A percentile compares a stretch with the other conserved stretches of the same genome.
Conservation (phyloP, 139 green algal genomes). For the Auxenochlorella pyrenoidosa region DNA sequence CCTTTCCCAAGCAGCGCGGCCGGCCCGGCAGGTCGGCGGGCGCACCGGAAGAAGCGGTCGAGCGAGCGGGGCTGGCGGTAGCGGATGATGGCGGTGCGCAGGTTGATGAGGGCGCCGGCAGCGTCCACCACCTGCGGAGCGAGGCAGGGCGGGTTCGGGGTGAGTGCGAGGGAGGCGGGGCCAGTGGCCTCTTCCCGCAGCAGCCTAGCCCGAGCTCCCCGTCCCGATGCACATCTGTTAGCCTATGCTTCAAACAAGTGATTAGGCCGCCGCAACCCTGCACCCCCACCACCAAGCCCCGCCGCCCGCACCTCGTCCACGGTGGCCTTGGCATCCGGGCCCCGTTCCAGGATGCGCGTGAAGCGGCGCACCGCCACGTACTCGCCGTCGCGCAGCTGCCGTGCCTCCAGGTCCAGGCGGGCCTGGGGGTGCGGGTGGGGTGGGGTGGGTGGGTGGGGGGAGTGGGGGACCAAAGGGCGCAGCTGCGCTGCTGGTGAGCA, state of each 20-base stretch:
- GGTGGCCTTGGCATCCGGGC: conserved; percentile 58
- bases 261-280: no score
- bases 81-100: conserved; percentile 88
- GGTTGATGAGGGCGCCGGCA: conserved; percentile 80
- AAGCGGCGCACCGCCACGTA: conserved; percentile 89
- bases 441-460: not conserved
- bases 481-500: no score
- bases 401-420: conserved; percentile 32
- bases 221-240: no score
- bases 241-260: no score
- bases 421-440: not conserved
- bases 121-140: conserved; percentile 74
- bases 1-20: no score
- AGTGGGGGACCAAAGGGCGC: not conserved
- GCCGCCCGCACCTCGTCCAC: conserved; percentile 49
- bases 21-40: no score
- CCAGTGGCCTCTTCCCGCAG: no score
- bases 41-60: conserved; percentile 64
- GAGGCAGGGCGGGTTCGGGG: no score
- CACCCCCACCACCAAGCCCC: not conserved
- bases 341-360: conserved; percentile 74
- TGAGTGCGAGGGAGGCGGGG: no score
- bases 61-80: conserved; percentile 73
- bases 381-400: conserved; percentile 69
- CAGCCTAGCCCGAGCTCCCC: no score